Base-by-base conservation (phyloP, 225 moss, liverwort and hornwort species). In the Marchantia paleacea region DNA sequence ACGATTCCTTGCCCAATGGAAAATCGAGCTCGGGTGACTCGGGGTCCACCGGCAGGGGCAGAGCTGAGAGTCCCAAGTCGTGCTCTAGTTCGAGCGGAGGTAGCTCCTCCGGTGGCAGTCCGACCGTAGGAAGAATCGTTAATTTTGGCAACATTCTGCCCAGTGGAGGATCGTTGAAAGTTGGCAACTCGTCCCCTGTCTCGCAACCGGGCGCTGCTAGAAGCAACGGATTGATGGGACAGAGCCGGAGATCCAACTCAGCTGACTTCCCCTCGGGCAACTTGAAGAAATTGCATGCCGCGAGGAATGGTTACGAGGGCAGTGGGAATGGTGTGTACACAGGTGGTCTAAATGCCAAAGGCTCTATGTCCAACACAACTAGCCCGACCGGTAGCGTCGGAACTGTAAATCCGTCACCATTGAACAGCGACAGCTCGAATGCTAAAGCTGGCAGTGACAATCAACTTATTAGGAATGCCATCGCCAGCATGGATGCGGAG, bases 401-500 rank as follows among this genome's bases (percentile, higher is more conserved):
- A 2, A 81, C 84, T 31, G 48, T 54, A 0, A 73, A 72, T 52
- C 73, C 78, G 20, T 78, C 82, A 6, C 55, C 74, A 24, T 13
- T 24, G 24, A 57, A 24, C 11, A 39, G 5, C 39, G 39, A 39
- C 39, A 72, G 80, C 60, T 0, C 19, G 65, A 80, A 78, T 6
- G 92, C 80, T 10, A 54, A 53, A 8, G 39, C 70, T 0, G 70
- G 15, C 31, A 39, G 30, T 48, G 95, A 96, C 48, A 86, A 85
- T 15, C 78, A 89, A 39, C 80, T 88, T 18, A 79, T 91, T 24
- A 93, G 87, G 75, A 84, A 83, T 52, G 92, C 89, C 76, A 83
- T 92, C 4, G 82, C 92, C 0, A 88, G 89, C 53, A 89, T 84
- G 29, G 94, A 97, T 74, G 89, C 97, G 0, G 97, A 97, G 67